Conservation (phyloP, 257 asterid species). For the Salvia hispanica region DNA sequence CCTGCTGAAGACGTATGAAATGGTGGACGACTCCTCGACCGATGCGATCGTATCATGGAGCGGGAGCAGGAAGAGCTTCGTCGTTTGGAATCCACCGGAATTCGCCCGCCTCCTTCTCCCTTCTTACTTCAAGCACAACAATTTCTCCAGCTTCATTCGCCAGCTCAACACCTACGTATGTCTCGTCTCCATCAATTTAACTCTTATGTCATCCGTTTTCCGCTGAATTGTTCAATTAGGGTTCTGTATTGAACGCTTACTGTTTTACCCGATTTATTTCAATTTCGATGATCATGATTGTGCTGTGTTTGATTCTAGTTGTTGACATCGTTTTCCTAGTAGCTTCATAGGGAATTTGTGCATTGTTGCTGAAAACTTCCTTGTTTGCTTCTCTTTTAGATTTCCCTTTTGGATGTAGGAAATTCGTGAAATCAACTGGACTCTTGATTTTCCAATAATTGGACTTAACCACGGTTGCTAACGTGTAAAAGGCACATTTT, state of each 20-base stretch:
- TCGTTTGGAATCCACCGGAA: slow-evolving; percentile 93
- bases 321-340: no score
- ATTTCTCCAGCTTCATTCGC: slow-evolving; percentile 49
- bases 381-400: no score
- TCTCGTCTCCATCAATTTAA: neutral
- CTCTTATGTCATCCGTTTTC: neutral
- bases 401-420: no score
- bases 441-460: no score
- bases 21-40: slow-evolving; percentile 78
- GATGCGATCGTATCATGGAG: slow-evolving; percentile 87
- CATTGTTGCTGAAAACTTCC: no score
- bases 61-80: slow-evolving; percentile 60
- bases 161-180: slow-evolving; percentile 95
- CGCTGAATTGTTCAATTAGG: slow-evolving; percentile 14
- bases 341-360: no score
- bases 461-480: slow-evolving; percentile 12
- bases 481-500: slow-evolving; percentile 4
- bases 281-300: no score
- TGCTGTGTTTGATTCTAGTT: no score
- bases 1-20: slow-evolving; percentile 75
- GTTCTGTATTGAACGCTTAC: no score
- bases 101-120: slow-evolving; percentile 82
- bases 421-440: no score
- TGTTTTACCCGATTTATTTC: no score
- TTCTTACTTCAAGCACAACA: no score